Evolutionary conservation across 1,139 yeast genomes (phyloP).

Genomic region (Yamadazyma epiphylla): DNA sequence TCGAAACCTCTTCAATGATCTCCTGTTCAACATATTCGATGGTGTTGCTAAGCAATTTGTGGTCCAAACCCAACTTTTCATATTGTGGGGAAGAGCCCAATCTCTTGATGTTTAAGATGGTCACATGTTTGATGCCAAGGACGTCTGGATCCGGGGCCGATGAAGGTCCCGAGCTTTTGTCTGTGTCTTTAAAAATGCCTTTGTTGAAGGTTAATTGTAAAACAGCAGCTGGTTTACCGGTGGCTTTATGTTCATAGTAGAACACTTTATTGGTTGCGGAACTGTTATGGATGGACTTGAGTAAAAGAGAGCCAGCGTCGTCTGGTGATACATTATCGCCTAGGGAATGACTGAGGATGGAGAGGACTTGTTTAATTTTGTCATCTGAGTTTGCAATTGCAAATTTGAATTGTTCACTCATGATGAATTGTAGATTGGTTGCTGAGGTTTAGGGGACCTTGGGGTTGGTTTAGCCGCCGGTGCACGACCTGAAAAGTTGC

Average conservation of each 20-base stretch:
- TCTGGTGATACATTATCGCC: neutral
- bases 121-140: constrained; percentile 31
- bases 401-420: constrained; percentile 16
- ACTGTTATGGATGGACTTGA: constrained; percentile 33
- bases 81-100: constrained; percentile 27
- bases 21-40: constrained; percentile 30
- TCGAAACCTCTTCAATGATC: constrained; percentile 23
- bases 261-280: constrained; percentile 21
- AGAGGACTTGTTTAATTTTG: constrained; percentile 22
- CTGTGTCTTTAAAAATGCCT: constrained; percentile 32
- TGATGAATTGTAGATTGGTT: too few species aligned
- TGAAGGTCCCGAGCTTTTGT: constrained; percentile 22
- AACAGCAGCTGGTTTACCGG: constrained; percentile 24
- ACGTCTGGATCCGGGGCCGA: constrained; percentile 30
- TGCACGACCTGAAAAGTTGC: constrained; percentile 1
- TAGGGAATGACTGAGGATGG: constrained; percentile 17
- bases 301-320: constrained; percentile 21
- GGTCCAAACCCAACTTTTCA: constrained; percentile 30
- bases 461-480: neutral
- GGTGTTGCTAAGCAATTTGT: constrained; percentile 21
- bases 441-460: too few species aligned
- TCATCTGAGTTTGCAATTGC: constrained; percentile 21
- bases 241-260: constrained; percentile 24
- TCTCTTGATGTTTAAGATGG: constrained; percentile 23
- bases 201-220: constrained; percentile 21